phyloP scores from a whole-genome alignment of 345 rosid species.

The Gossypium australe region DNA sequence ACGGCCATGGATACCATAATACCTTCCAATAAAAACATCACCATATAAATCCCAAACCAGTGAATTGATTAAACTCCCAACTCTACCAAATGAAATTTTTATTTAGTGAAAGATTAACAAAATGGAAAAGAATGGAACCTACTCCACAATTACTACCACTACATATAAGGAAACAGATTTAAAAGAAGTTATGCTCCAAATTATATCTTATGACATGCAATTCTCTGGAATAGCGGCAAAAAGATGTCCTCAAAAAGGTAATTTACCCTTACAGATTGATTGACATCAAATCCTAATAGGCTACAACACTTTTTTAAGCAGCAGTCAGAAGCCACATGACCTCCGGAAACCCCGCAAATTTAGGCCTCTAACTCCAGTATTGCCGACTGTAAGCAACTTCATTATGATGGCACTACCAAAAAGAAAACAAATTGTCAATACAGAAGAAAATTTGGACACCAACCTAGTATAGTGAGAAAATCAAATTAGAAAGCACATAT shows the following conservation, averaged over 20 bases:
- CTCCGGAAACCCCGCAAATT: not conserved
- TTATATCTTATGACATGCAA: not conserved
- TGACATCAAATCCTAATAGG: not conserved
- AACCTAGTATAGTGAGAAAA: not conserved
- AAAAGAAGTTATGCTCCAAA: not conserved
- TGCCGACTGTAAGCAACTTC: not conserved
- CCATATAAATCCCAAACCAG: too few species aligned
- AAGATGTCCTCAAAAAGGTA: not conserved
- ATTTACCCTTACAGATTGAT: not conserved
- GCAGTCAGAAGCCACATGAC: not conserved
- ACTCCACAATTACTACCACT: not conserved
- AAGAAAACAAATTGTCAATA: not conserved
- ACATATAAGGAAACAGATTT: not conserved
- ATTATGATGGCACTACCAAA: conserved; percentile 9
- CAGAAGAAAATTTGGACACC: not conserved
- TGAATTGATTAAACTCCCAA: too few species aligned
- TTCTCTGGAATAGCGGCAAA: not conserved
- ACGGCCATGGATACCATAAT: too few species aligned
- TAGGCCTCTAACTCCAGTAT: not conserved
- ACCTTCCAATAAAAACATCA: too few species aligned
- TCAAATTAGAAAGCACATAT: not conserved
- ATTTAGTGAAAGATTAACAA: not conserved
- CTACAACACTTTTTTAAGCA: not conserved
- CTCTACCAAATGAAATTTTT: too few species aligned
- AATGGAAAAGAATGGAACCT: not conserved